phyloP scores from a whole-genome alignment of 805 yeast species.

The Ogataea parapolymorpha region DNA sequence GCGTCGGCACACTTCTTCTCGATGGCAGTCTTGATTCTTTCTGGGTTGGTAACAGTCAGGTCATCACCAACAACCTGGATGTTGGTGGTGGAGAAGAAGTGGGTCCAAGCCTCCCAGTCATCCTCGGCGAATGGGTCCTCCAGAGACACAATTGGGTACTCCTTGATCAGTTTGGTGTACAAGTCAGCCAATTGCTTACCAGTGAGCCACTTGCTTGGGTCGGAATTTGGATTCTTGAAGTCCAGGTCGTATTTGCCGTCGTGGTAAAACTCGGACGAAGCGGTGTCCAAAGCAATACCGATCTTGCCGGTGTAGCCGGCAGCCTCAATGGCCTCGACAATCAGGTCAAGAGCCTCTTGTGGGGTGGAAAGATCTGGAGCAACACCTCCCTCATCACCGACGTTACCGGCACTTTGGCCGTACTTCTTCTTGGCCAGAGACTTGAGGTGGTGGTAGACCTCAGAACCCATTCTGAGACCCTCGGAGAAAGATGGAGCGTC shows the following conservation, averaged over 20 bases:
- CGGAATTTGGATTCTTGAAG: conserved; percentile 96
- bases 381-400: conserved; percentile 99
- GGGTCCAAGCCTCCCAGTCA: conserved; percentile 98
- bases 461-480: conserved; percentile 95
- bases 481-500: conserved; percentile 89
- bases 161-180: conserved; percentile 74
- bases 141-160: conserved; percentile 96
- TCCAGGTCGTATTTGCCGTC: conserved; percentile 97
- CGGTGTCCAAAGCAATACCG: conserved; percentile 91
- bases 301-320: conserved; percentile 97
- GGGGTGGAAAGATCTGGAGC: conserved; percentile 97
- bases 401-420: conserved; percentile 99
- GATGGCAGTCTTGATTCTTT: conserved; percentile 91
- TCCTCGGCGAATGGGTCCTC: conserved; percentile 99
- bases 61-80: conserved; percentile 97
- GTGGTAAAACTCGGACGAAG: conserved; percentile 96
- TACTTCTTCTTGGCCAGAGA: conserved; percentile 87
- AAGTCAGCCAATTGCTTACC: conserved; percentile 84
- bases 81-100: conserved; percentile 72
- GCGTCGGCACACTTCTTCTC: conserved; percentile 95
- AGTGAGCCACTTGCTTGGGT: conserved; percentile 84
- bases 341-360: conserved; percentile 95
- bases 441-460: conserved; percentile 97
- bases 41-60: conserved; percentile 97
- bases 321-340: conserved; percentile 79